A percentile compares a stretch with the other conserved stretches of the same genome.
Conservation (phyloP, 1,139 yeast species). For the Candida sanyaensis region DNA sequence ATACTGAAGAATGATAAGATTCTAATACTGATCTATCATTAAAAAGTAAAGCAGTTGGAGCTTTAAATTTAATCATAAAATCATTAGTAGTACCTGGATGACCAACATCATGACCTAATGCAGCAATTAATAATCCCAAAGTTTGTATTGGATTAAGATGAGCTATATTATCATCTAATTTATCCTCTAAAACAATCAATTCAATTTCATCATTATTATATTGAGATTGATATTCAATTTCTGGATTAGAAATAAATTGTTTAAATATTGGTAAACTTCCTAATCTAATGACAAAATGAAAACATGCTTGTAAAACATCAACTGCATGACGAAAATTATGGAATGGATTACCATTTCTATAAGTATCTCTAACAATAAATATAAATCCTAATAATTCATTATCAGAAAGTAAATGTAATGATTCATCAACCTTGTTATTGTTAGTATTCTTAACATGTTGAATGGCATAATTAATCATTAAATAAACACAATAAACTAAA, state of each 20-base stretch:
- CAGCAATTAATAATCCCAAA: conserved; percentile 69
- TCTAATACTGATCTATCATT: conserved; percentile 75
- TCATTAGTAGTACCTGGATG: conserved; percentile 94
- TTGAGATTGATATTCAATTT: conserved; percentile 4
- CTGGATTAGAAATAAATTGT: conserved; percentile 36
- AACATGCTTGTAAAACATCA: conserved; percentile 91
- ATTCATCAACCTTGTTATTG: background rate
- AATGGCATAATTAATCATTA: conserved; percentile 55
- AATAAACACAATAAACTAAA: conserved; percentile 58
- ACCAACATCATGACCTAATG: conserved; percentile 93
- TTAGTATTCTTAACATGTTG: conserved; percentile 23
- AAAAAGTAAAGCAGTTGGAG: conserved; percentile 67
- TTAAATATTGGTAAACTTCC: conserved; percentile 46
- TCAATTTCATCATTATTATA: conserved; percentile 5
- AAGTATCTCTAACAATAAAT: conserved; percentile 69
- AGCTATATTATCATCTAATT: conserved; percentile 10
- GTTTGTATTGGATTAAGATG: conserved; percentile 49
- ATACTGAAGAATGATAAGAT: conserved; percentile 78
- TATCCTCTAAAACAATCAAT: background rate
- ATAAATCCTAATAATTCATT: conserved; percentile 58
- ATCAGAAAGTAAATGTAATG: conserved; percentile 28
- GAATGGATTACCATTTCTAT: conserved; percentile 83
- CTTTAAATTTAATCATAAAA: conserved; percentile 59
- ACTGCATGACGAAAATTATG: conserved; percentile 96
- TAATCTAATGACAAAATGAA: conserved; percentile 57